phyloP scores from a whole-genome alignment of 2,329 filamentous ascomycete species.

The Cadophora malorum region DNA sequence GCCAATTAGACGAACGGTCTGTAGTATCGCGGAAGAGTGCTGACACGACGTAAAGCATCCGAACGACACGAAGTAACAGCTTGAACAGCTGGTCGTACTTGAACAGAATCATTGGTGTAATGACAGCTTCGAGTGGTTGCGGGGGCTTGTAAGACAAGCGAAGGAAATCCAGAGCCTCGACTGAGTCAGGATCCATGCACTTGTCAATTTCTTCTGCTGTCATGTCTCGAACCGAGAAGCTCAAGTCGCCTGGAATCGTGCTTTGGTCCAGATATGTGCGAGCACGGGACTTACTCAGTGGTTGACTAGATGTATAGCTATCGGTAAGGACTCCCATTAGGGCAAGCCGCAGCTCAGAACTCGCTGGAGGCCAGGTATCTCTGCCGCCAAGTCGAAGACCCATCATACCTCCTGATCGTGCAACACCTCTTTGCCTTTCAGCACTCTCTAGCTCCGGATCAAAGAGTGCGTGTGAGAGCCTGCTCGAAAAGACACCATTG shows the following conservation, averaged over 20 bases:
- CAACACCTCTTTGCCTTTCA: constrained; percentile 72
- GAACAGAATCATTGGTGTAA: constrained; percentile 72
- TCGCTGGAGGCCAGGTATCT: constrained; percentile 90
- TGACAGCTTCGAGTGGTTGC: constrained; percentile 71
- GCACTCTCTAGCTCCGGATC: constrained; percentile 81
- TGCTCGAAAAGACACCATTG: constrained; percentile 82
- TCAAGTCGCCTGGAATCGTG: constrained; percentile 70
- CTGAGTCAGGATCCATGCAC: constrained; percentile 80
- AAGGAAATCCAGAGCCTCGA: constrained; percentile 93
- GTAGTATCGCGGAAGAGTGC: constrained; percentile 66
- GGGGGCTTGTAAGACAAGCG: constrained; percentile 84
- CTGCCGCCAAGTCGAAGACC: constrained; percentile 83
- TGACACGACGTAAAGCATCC: constrained; percentile 79
- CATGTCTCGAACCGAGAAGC: constrained; percentile 85
- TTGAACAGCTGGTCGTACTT: constrained; percentile 90
- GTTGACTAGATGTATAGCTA: constrained; percentile 58
- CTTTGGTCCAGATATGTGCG: constrained; percentile 44
- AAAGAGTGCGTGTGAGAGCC: constrained; percentile 83
- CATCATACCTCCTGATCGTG: constrained; percentile 74
- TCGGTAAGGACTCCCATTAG: constrained; percentile 86
- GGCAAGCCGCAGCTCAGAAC: constrained; percentile 88
- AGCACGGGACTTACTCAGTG: constrained; percentile 40
- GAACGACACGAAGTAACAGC: constrained; percentile 75
- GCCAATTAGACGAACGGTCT: constrained; percentile 42
- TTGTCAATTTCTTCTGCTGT: constrained; percentile 78